Evolutionary conservation across 176 grass and related monocot species (phyloP), one percentile per base, ranked within the genome.

Genomic region (Raddia guianensis): DNA sequence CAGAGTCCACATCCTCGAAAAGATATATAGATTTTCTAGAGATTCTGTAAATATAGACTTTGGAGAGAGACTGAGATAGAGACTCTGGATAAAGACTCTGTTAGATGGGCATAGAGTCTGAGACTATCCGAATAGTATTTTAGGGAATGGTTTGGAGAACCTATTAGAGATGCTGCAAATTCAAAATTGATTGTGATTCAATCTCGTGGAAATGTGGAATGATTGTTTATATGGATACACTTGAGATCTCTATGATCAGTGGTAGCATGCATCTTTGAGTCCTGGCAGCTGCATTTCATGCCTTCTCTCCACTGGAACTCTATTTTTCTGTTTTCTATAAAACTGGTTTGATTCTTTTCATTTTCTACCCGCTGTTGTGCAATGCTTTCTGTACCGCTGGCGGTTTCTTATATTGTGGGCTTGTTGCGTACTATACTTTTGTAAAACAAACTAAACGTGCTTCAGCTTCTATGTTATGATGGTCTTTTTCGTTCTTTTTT

Each of bases 241-340:
- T 40, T 40, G 37, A 40, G 37, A 40, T 40, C 37, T 40, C 37
- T 40, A 0, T 70, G 91, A n/a, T 97, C 94, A 33, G 94, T 97
- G 50, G 94, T 97, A 97, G 87, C 85, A 97, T 97, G 91, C 94
- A 97, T 86, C 85, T 97, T 64, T 91, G 94, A 19, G 94, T 97
- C 15, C 89, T 97, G 64, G 94, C 94, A 76, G 94, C 94, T 59
- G 94, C 94, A 51, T 94, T 87, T 20, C 94, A 97, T 80, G 91
- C 94, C 69, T 82, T 97, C 45, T 97, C 45, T 82, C 82, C 11
- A 97, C 91, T 20, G 81, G 88, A 79, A 86, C 89, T 60, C 82
- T 90, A 40, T 12, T 97, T 97, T 85, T 90, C 85, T 43, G 85
- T 94, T 75, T 97, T 91, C 63, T 97, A 97, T 83, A 97, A 97